These are phyloP conservation scores for Otatea glauca DNA, from an alignment of 176 grass and related monocot species.

Conservation along the genomic window DNA sequence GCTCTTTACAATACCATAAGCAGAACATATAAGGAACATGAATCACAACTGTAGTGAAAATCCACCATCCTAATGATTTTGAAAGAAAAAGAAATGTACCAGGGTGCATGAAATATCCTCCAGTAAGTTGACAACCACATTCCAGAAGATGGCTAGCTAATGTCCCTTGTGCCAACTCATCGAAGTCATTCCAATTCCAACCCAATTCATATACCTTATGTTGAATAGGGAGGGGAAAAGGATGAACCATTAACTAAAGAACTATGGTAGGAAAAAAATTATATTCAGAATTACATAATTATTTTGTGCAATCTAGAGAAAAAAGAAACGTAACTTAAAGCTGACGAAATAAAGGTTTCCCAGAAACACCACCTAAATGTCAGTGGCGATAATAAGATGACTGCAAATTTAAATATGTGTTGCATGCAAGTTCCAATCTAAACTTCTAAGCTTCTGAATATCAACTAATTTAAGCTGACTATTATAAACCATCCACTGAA, in stretches of 20 bases:
- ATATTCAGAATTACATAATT: not conserved
- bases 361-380: not conserved
- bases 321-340: conserved; percentile 13
- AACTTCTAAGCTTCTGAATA: not conserved
- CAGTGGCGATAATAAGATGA: not conserved
- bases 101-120: conserved; percentile 98
- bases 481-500: not conserved
- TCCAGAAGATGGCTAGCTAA: conserved; percentile 94
- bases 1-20: conserved; percentile 49
- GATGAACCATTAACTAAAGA: conserved; percentile 39
- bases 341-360: not conserved
- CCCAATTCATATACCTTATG: conserved; percentile 91
- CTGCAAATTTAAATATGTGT: not conserved
- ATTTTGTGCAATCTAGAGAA: not conserved
- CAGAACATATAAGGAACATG: conserved; percentile 31
- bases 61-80: conserved; percentile 28
- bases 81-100: conserved; percentile 56
- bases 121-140: conserved; percentile 97
- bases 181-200: conserved; percentile 80
- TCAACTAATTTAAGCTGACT: not conserved
- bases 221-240: conserved; percentile 39
- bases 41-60: conserved; percentile 29
- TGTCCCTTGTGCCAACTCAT: conserved; percentile 74
- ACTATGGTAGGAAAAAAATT: not conserved
- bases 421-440: not conserved